Percentiles rank a stretch among this genome's conserved stretches.
Evolutionary conservation across 2,329 filamentous ascomycete genomes (phyloP).

Genomic region (Aureobasidium sp.): DNA sequence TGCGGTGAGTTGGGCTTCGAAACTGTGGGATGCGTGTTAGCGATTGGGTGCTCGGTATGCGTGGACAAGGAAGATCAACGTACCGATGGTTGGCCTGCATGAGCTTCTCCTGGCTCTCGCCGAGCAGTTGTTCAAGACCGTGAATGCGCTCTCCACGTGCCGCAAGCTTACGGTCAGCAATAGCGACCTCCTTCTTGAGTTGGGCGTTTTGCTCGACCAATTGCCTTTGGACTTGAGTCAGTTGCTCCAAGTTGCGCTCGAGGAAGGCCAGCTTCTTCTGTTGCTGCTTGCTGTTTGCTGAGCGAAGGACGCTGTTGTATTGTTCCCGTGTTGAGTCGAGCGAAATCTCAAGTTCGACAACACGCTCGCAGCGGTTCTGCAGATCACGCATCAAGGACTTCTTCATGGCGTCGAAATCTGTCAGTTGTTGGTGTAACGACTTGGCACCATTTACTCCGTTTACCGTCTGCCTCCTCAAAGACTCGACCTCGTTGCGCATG

Average conservation of each 20-base stretch:
- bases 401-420: conserved; percentile 99
- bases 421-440: conserved; percentile 93
- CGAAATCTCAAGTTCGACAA: conserved; percentile 96
- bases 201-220: conserved; percentile 96
- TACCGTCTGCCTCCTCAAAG: conserved; percentile 62
- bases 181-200: conserved; percentile 98
- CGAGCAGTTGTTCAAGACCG: conserved; percentile 81
- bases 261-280: conserved; percentile 99
- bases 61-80: conserved; percentile 27
- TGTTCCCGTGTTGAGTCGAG: conserved; percentile 96
- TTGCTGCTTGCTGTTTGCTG: conserved; percentile 94
- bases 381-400: conserved; percentile 98
- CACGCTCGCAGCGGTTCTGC: conserved; percentile 92
- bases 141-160: conserved; percentile 95
- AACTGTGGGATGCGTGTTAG: conserved; percentile 47
- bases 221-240: conserved; percentile 94
- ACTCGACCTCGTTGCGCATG: conserved; percentile 72
- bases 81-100: conserved; percentile 96
- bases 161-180: conserved; percentile 93
- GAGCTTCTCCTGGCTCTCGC: conserved; percentile 97
- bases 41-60: conserved; percentile 13
- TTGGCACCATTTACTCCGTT: conserved; percentile 60
- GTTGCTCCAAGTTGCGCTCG: conserved; percentile 93
- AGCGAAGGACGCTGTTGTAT: conserved; percentile 96
- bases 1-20: conserved; percentile 91